Evolutionary conservation across 257 asterid species (phyloP).

Genomic region (Solanum arcanum): DNA sequence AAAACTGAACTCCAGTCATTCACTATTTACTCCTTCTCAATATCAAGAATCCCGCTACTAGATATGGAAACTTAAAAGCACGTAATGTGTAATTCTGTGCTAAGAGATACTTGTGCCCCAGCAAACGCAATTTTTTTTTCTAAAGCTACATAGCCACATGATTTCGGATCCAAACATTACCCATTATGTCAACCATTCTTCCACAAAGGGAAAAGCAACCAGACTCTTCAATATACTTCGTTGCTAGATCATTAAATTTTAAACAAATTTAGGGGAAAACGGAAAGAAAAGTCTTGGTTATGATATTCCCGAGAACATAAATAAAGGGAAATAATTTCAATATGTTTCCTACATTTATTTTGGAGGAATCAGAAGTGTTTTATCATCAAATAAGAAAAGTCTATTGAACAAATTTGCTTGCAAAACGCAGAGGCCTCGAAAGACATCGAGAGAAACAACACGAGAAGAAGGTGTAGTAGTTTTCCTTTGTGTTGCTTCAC

Average conservation of each 20-base stretch:
- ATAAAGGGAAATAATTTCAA: background rate
- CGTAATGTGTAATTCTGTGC: background rate
- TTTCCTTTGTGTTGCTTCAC: constrained; percentile 1
- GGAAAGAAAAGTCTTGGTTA: background rate
- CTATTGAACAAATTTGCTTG: background rate
- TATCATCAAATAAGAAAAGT: background rate
- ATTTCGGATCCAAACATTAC: background rate
- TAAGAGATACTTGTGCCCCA: background rate
- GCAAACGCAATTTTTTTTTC: background rate
- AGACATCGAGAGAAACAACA: constrained; percentile 47
- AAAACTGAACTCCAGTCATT: background rate
- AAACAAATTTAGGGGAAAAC: background rate
- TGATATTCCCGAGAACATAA: background rate
- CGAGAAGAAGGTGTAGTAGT: constrained; percentile 15
- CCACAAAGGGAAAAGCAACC: background rate
- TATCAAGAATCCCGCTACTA: background rate
- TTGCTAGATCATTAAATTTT: background rate
- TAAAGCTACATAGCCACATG: background rate
- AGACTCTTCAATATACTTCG: background rate
- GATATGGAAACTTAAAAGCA: background rate
- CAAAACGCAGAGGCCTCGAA: constrained; percentile 48
- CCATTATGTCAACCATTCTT: background rate
- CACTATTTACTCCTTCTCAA: background rate
- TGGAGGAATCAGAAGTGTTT: background rate
- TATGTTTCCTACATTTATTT: background rate